Percentiles rank a stretch among this genome's conserved stretches.
Evolutionary conservation across 1,139 yeast species (phyloP).

Genomic region (Wickerhamomyces sp.): DNA sequence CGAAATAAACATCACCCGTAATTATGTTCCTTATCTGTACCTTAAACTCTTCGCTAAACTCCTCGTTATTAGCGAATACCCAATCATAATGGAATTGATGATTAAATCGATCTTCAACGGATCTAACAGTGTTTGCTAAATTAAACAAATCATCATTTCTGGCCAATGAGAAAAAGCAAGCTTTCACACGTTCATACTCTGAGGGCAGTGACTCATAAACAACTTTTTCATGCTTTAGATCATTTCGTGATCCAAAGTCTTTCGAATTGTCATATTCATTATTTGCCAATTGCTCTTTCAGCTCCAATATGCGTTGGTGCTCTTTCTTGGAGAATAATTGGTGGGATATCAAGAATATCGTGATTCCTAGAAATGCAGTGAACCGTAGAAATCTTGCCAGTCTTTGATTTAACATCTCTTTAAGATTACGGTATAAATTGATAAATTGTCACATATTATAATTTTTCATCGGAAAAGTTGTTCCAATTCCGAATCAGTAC

Average conservation of each 20-base stretch:
- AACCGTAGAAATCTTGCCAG: neutral
- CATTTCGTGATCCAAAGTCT: constrained; percentile 7
- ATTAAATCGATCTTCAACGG: constrained; percentile 71
- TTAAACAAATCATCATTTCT: constrained; percentile 49
- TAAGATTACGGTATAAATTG: neutral
- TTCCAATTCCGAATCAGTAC: no score
- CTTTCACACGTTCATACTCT: constrained; percentile 35
- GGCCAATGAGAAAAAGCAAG: constrained; percentile 64
- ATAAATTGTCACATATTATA: neutral
- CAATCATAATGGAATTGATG: constrained; percentile 66
- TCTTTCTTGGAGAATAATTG: constrained; percentile 16
- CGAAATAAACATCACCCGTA: constrained; percentile 61
- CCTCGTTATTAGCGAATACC: constrained; percentile 72
- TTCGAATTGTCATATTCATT: constrained; percentile 14
- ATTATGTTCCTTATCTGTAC: constrained; percentile 42
- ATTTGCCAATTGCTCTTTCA: constrained; percentile 13
- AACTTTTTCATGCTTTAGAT: constrained; percentile 4
- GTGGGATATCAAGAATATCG: constrained; percentile 18
- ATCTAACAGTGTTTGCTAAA: constrained; percentile 47
- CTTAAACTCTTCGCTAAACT: constrained; percentile 54
- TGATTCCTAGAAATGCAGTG: constrained; percentile 15
- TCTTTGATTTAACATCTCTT: neutral
- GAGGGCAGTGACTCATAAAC: constrained; percentile 3
- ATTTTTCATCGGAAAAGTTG: no score
- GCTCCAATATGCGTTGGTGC: constrained; percentile 13